Conservation (phyloP, 2,329 filamentous ascomycete genomes). For the Arthroderma uncinatum region DNA sequence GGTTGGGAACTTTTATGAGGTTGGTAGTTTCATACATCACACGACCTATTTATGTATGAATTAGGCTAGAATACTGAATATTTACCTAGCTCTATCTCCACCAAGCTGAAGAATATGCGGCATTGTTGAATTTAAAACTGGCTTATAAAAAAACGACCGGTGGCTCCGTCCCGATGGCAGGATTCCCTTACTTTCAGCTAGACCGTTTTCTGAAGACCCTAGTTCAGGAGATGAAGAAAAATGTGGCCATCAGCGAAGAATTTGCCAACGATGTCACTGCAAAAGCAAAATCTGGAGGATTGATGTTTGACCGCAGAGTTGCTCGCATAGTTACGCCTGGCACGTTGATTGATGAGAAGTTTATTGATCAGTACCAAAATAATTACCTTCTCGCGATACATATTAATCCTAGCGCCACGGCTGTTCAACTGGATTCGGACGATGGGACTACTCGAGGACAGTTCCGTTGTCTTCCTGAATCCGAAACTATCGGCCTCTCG, state of each 20-base stretch:
- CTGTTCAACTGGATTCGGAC: slow-evolving; percentile 17
- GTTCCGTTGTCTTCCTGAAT: slow-evolving; percentile 23
- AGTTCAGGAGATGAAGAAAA: slow-evolving; percentile 78
- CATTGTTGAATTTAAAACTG: slow-evolving; percentile 78
- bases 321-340: slow-evolving; percentile 85
- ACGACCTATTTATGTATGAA: not conserved
- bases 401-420: slow-evolving; percentile 30
- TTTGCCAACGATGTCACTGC: slow-evolving; percentile 62
- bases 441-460: slow-evolving; percentile 17
- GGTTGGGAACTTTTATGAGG: slow-evolving; percentile 91
- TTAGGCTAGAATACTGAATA: slow-evolving; percentile 8
- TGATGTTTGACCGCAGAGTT: slow-evolving; percentile 75
- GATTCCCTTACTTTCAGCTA: slow-evolving; percentile 86
- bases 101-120: slow-evolving; percentile 80
- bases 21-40: slow-evolving; percentile 17
- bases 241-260: slow-evolving; percentile 91
- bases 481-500: slow-evolving; percentile 58
- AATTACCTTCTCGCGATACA: slow-evolving; percentile 84
- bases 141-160: slow-evolving; percentile 67
- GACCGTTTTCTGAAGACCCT: slow-evolving; percentile 87
- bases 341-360: slow-evolving; percentile 93
- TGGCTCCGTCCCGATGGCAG: slow-evolving; percentile 78
- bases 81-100: slow-evolving; percentile 68
- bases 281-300: slow-evolving; percentile 61
- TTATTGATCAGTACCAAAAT: slow-evolving; percentile 87